phyloP scores from a whole-genome alignment of 202 grass and related monocot species.

The Carex sylvatica region DNA sequence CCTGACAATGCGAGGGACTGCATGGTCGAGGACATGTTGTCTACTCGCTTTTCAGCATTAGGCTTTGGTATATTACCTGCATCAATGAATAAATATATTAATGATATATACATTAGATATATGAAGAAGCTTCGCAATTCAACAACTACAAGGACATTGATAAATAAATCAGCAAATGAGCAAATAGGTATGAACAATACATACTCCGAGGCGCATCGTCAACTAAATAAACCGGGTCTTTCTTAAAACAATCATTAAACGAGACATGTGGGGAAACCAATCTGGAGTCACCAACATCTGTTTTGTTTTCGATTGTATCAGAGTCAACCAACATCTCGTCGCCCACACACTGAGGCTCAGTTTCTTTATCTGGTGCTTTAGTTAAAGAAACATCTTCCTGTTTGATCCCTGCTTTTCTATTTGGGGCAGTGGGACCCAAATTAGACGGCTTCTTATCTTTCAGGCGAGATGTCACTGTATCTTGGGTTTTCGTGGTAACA shows the following conservation, averaged over 20 bases:
- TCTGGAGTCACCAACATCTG: constrained; percentile 36
- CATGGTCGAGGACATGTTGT: constrained; percentile 69
- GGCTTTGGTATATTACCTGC: constrained; percentile 48
- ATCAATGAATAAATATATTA: constrained; percentile 20
- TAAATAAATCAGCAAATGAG: constrained; percentile 16
- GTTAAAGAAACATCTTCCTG: background rate
- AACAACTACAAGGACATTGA: constrained; percentile 13
- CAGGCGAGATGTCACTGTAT: constrained; percentile 20
- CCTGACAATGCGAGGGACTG: constrained; percentile 72
- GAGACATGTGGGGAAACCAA: constrained; percentile 34
- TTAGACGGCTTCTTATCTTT: constrained; percentile 32
- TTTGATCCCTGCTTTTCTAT: constrained; percentile 6
- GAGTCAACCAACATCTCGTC: constrained; percentile 34
- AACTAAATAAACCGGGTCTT: constrained; percentile 32
- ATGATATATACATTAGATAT: background rate
- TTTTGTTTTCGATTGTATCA: constrained; percentile 32
- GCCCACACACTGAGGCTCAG: constrained; percentile 34
- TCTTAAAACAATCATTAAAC: constrained; percentile 33
- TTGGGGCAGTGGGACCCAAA: background rate
- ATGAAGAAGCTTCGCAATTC: constrained; percentile 31
- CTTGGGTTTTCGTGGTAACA: constrained; percentile 1
- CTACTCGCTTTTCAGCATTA: constrained; percentile 56
- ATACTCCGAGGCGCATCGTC: constrained; percentile 51
- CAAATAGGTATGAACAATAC: constrained; percentile 16
- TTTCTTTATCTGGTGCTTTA: constrained; percentile 9